phyloP scores from a whole-genome alignment of 176 grass and related monocot genomes.

The Rhynchospora tenuis region DNA sequence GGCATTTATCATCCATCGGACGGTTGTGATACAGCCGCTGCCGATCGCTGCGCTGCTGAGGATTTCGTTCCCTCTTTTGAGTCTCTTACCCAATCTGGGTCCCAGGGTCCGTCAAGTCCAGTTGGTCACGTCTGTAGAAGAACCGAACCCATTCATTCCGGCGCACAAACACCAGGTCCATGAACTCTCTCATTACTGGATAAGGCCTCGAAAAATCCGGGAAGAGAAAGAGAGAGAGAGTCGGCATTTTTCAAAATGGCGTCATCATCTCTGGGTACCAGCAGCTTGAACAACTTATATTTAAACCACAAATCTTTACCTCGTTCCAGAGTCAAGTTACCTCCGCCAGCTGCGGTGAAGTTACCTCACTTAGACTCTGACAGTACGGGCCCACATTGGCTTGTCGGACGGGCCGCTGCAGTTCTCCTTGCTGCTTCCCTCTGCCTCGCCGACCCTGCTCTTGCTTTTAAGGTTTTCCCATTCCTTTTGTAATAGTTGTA shows the following conservation, averaged over 20 bases:
- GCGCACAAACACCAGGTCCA: too few species aligned
- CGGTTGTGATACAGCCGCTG: too few species aligned
- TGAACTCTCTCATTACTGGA: neutral
- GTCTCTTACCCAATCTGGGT: too few species aligned
- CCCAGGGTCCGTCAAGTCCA: too few species aligned
- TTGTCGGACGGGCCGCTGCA: conserved; percentile 38
- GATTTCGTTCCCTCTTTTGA: too few species aligned
- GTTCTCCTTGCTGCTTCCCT: conserved; percentile 64
- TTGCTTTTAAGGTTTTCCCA: conserved; percentile 55
- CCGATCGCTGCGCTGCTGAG: too few species aligned
- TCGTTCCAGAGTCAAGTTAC: neutral
- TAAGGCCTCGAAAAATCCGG: neutral
- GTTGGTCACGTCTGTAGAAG: too few species aligned
- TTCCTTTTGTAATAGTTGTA: neutral
- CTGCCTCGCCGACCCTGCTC: conserved; percentile 50
- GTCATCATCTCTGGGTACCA: neutral
- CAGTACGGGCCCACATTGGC: conserved; percentile 19
- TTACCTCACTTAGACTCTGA: neutral
- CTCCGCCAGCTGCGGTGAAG: neutral
- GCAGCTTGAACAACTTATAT: conserved; percentile 13
- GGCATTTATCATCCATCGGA: too few species aligned
- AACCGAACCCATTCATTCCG: too few species aligned
- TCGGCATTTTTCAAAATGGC: conserved; percentile 9
- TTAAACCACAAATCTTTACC: conserved; percentile 28
- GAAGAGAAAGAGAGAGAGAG: neutral